Conservation (phyloP, 2,329 filamentous ascomycete species). For the Cladosporium sp. region DNA sequence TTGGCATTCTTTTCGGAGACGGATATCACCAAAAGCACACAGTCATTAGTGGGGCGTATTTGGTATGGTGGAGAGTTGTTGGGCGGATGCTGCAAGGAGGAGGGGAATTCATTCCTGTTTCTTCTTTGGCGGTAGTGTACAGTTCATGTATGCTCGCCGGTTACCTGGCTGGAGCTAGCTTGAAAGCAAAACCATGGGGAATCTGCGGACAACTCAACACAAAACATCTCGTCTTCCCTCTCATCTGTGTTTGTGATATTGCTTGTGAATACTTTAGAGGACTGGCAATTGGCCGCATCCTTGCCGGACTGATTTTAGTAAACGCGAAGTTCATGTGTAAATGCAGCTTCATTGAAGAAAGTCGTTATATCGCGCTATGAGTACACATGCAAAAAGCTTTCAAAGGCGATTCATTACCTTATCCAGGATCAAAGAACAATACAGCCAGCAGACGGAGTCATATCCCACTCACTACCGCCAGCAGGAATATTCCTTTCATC, state of each 20-base stretch:
- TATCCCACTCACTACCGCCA: not conserved
- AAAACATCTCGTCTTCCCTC: not conserved
- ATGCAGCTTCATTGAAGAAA: too few species aligned
- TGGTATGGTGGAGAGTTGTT: slow-evolving; percentile 3
- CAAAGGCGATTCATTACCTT: too few species aligned
- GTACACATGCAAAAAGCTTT: too few species aligned
- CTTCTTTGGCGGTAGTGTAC: slow-evolving; percentile 7
- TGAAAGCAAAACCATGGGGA: slow-evolving; percentile 8
- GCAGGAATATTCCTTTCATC: too few species aligned
- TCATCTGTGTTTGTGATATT: not conserved
- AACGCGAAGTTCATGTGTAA: too few species aligned
- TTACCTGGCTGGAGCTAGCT: slow-evolving; percentile 10
- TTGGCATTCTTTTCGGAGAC: slow-evolving; percentile 3
- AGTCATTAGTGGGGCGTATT: slow-evolving; percentile 11
- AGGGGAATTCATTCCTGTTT: not conserved
- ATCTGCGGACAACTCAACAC: slow-evolving; percentile 2
- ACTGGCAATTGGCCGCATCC: too few species aligned
- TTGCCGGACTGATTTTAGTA: too few species aligned
- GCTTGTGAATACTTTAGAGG: too few species aligned
- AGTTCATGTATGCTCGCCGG: slow-evolving; percentile 4
- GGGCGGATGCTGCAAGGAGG: not conserved
- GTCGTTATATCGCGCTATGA: too few species aligned
- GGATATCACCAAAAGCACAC: slow-evolving; percentile 7
- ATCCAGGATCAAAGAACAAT: too few species aligned
- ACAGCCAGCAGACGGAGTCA: too few species aligned